Evolutionary conservation across 805 yeast genomes (phyloP), one percentile per base, ranked within the genome.

Genomic region (Candida maltosa): DNA sequence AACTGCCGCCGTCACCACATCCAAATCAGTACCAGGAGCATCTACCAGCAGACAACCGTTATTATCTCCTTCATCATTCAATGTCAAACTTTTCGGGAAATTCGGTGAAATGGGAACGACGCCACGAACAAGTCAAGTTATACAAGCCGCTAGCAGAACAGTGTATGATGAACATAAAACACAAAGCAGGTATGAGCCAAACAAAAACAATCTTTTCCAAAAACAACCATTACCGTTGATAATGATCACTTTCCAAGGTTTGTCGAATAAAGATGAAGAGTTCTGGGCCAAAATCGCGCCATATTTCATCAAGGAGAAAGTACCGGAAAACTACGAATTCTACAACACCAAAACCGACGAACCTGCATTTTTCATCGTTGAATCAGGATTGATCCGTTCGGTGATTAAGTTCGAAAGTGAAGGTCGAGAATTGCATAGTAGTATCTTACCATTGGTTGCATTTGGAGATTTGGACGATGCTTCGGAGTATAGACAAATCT

Each of bases 371-470:
- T 76, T 81, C 48, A 51, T 68, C 4, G 75, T 84, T 2, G 89
- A 67, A 37, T 51, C 64, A 2, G 73, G 73, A 4, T 49, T 68
- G 23, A 60, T 68, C 15, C 52, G 64, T n/a, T 58, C 65, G 5
- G 49, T 56, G 2, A 51, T 60, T 36, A 54, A 57, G 34, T 63
- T 67, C 38, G 72, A 67, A 34, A 59, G 60, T 35, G 68, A 63
- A 29, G 50, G 53, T 26, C 48, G 62, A 2, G 67, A 57, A 35
- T 49, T 67, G 15, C 60, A 56, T 16, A 58, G 68, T 10, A 57
- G 65, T 12, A 77, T 83, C 22, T 69, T 85, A 35, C 87, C 93
- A 4, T 74, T 83, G 39, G 83, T 91, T 0, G 75, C 85, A 1
- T 82, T 83, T 56, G 93, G 94, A 2, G 87, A 83, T 31, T 26